Evolutionary conservation across 148 eudicot species (phyloP), one percentile per base, ranked within the genome.

Genomic region (Rhododendron henanense): DNA sequence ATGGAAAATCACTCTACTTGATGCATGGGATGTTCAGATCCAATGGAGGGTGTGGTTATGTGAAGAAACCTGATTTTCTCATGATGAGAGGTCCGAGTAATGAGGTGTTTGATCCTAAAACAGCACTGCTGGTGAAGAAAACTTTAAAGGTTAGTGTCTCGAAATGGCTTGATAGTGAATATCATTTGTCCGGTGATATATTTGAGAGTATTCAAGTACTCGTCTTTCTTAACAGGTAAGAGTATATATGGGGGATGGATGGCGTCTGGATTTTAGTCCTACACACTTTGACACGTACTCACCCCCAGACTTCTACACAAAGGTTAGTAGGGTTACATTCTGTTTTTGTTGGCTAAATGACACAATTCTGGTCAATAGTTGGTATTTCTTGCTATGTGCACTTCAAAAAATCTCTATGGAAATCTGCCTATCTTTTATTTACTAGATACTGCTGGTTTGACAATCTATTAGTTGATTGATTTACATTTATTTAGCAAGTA

Each of bases 11-110:
- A 69, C 92, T 95, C 19, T 92, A 94, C 97, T 88, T 91, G 81
- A 95, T 94, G 94, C 92, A 95, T 55, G 98, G 98, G 85, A 90
- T 95, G 94, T 95, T 95, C 87, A 88, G 95, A 87, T 65, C 94
- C 31, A 95, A 95, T 87, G 98, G 97, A 51, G 92, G 92, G 6
- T 94, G 98, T 87, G 98, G 98, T 51, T 95, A 94, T 89, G 93
- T 94, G 39, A 95, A 89, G 65, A 95, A 95, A 83, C 98, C 98
- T n/a, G 92, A 91, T 47, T 87, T 94, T 89, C 93, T 95, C 15
- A 90, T 92, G 91, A 79, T 14, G 35, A 92, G 59, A 82, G 90
- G 91, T 84, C 91, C 90, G 53, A 82, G 86, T 11, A 87, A 86
- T 65, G 92, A 92, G 88, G 93, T 93, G 28, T 95, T 91, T 73